Base-by-base conservation (phyloP, 768 basidiomycete genomes). In the Kwoniella botswanensis region DNA sequence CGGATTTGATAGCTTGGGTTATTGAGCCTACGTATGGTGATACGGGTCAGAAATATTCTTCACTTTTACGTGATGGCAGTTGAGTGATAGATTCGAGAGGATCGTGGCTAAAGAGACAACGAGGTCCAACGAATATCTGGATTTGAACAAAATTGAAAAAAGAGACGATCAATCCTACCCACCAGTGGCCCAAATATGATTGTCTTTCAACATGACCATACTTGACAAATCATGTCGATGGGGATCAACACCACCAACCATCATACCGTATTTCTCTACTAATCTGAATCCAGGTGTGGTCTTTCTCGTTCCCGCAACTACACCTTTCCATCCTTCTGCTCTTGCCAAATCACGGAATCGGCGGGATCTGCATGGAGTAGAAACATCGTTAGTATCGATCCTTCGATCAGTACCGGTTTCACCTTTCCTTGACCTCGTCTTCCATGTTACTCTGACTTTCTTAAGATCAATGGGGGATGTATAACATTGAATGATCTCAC, bases 161-260 rank as follows among this genome's bases (percentile, higher is more conserved):
- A 11, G 17, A 22, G 21, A 26, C 26, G 58, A 12, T 41, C 46
- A 63, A 52, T 24, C 17, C 24, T 12, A 64, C 87, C 71, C 79
- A 90, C 94, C 94, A 54, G 90, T 92, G 3, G 94, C 96, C 95
- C 94, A 98, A 80, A 98, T 93, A 82, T 99, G 97, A 82, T 99
- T 99, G 78, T 99, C 97, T 84, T 98, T 98, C 78, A 99, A 89
- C 97, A 99, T 99, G 80, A 99, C 95, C 97, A 99, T 98, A 82
- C 92, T 93, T 35, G 93, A 94, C n/a, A 98, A 87, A 83, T 98
- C 95, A 75, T 97, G 91, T 24, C 97, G 89, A 85, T 99, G 97
- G 10, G 93, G 86, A 82, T 99, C 96, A 76, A 98, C 91, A 6
- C 97, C 97, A 18, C 97, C 97, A 15, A 98, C 93, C 56, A 98